Evolutionary conservation across 306 rosid genomes (phyloP).

Genomic region (Ormosia semicastrata): DNA sequence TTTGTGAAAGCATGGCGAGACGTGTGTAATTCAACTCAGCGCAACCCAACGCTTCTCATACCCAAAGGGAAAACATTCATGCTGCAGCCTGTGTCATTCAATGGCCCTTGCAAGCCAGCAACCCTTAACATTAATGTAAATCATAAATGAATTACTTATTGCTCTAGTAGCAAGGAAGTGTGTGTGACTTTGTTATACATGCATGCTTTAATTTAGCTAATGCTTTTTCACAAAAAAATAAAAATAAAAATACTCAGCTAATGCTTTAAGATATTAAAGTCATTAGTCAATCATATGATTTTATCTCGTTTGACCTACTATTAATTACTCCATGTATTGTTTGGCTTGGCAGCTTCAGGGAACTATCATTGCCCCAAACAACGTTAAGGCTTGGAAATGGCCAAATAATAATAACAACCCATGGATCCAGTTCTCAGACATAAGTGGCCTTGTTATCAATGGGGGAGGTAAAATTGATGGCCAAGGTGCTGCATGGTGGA

Average conservation of each 20-base stretch:
- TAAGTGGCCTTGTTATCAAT: conserved; percentile 31
- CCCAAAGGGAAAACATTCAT: conserved; percentile 42
- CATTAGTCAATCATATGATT: too few relatives aligned
- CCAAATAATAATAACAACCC: not conserved
- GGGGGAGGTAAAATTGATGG: conserved; percentile 50
- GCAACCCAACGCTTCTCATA: conserved; percentile 29
- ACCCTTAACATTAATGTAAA: conserved; percentile 34
- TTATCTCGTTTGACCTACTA: too few relatives aligned
- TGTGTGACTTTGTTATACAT: too few relatives aligned
- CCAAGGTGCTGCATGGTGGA: conserved; percentile 61
- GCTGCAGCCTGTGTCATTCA: conserved; percentile 40
- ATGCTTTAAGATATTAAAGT: too few relatives aligned
- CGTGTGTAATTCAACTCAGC: conserved; percentile 29
- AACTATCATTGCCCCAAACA: conserved; percentile 31
- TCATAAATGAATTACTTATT: not conserved
- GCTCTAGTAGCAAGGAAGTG: too few relatives aligned
- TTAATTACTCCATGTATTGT: not conserved
- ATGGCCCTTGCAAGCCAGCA: conserved; percentile 51
- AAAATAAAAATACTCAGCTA: too few relatives aligned
- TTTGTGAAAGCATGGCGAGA: conserved; percentile 52
- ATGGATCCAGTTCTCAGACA: conserved; percentile 20
- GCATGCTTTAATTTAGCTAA: too few relatives aligned
- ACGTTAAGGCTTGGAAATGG: conserved; percentile 28
- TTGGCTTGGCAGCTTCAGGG: conserved; percentile 34
- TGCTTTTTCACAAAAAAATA: too few relatives aligned